Conservation (phyloP, 2,329 filamentous ascomycete genomes). For the Exophiala viscosa region DNA sequence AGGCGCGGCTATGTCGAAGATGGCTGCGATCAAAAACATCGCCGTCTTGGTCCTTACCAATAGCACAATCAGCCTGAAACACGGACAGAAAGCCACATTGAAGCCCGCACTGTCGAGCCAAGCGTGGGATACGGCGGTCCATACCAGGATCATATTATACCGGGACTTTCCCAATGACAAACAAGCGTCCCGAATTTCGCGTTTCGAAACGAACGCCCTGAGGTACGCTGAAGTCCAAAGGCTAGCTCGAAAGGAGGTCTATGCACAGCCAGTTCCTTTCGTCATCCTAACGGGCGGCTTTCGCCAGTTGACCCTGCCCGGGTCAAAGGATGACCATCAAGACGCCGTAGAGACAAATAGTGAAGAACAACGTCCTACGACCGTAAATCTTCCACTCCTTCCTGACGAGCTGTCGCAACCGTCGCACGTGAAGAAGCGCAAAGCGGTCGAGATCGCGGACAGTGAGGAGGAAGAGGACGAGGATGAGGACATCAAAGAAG, state of each 20-base stretch:
- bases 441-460: conserved; percentile 42
- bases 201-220: conserved; percentile 30
- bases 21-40: conserved; percentile 69
- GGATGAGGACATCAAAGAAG: conserved; percentile 27
- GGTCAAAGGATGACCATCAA: conserved; percentile 6
- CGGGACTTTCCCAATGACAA: conserved; percentile 63
- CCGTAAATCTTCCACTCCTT: conserved; percentile 10
- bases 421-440: conserved; percentile 37
- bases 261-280: conserved; percentile 38
- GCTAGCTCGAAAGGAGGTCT: conserved; percentile 51
- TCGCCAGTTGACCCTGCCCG: conserved; percentile 1
- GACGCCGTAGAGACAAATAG: conserved; percentile 3
- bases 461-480: conserved; percentile 41
- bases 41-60: conserved; percentile 75
- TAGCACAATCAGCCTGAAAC: conserved; percentile 73
- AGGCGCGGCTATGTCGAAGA: conserved; percentile 58
- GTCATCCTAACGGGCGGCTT: conserved; percentile 34
- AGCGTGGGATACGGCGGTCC: conserved; percentile 76
- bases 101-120: conserved; percentile 69
- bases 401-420: conserved; percentile 20
- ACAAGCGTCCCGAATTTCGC: conserved; percentile 41
- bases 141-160: conserved; percentile 71
- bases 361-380: conserved; percentile 8
- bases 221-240: conserved; percentile 65
- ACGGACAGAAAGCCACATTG: conserved; percentile 63